Evolutionary conservation across 192 early-diverging fungal species (phyloP).

Genomic region (Spinellus fusiger): DNA sequence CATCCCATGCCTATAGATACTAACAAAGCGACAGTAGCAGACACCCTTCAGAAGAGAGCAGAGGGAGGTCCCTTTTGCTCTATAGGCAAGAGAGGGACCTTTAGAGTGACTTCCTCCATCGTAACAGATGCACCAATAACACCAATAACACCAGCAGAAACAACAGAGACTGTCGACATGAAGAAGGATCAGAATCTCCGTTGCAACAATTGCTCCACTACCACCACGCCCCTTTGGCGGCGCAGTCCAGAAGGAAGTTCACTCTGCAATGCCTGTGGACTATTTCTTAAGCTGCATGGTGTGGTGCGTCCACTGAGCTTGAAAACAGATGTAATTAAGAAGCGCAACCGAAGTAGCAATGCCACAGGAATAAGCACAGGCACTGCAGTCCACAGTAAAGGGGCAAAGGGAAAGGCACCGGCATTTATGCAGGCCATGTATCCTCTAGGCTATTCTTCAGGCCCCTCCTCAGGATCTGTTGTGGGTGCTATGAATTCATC

Average conservation of each 20-base stretch:
- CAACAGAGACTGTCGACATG: not conserved
- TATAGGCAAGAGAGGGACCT: too few species aligned
- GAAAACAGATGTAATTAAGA: constrained; percentile 79
- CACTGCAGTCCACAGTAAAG: not conserved
- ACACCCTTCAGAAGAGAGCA: too few species aligned
- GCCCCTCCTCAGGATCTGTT: too few species aligned
- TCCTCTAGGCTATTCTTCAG: not conserved
- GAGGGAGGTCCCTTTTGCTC: too few species aligned
- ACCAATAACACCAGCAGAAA: not conserved
- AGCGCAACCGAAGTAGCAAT: constrained; percentile 61
- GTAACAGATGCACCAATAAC: not conserved
- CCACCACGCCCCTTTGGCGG: constrained; percentile 85
- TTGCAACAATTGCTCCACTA: constrained; percentile 81
- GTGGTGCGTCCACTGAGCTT: constrained; percentile 71
- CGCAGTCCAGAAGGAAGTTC: constrained; percentile 71
- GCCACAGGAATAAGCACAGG: not conserved
- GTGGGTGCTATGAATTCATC: too few species aligned
- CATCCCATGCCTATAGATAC: not conserved
- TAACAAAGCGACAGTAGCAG: not conserved
- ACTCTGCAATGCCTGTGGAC: constrained; percentile 92
- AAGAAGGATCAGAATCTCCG: constrained; percentile 11
- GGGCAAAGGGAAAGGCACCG: not conserved
- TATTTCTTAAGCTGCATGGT: constrained; percentile 89
- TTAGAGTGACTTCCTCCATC: too few species aligned
- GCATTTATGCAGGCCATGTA: not conserved